Percentiles rank a stretch among this genome's conserved stretches.
phyloP scores from a whole-genome alignment of 2,329 filamentous ascomycete genomes.

The Colletotrichum viniferum region DNA sequence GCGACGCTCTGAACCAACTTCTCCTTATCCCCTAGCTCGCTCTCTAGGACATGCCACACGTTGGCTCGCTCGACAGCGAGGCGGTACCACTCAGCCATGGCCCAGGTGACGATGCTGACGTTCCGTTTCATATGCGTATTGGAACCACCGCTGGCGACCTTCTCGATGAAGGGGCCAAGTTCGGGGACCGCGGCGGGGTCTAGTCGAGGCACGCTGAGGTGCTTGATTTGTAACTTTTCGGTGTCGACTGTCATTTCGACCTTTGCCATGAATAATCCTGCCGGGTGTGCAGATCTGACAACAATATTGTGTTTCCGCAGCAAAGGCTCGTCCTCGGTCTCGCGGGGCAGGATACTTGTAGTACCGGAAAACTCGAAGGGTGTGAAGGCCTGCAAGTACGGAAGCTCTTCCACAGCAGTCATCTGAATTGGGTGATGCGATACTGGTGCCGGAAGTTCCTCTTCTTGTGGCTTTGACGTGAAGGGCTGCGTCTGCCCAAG shows the following conservation, averaged over 20 bases:
- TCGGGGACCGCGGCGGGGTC: slow-evolving; percentile 64
- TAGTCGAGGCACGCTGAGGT: slow-evolving; percentile 58
- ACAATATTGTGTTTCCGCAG: slow-evolving; percentile 63
- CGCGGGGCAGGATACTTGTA: slow-evolving; percentile 48
- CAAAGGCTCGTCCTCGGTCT: slow-evolving; percentile 32
- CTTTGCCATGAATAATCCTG: slow-evolving; percentile 61
- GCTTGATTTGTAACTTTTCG: slow-evolving; percentile 52
- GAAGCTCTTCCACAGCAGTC: slow-evolving; percentile 66
- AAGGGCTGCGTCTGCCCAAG: slow-evolving; percentile 29
- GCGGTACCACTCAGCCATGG: slow-evolving; percentile 71
- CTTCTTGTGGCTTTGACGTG: slow-evolving; percentile 29
- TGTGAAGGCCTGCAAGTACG: slow-evolving; percentile 74
- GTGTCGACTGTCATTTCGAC: slow-evolving; percentile 64
- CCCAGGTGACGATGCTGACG: slow-evolving; percentile 66
- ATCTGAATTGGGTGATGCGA: slow-evolving; percentile 71
- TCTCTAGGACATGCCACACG: slow-evolving; percentile 64
- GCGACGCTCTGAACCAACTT: slow-evolving; percentile 32
- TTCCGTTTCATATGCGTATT: slow-evolving; percentile 58
- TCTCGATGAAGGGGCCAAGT: slow-evolving; percentile 57
- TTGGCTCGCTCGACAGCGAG: slow-evolving; percentile 62
- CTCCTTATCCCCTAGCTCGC: slow-evolving; percentile 45
- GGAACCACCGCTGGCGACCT: slow-evolving; percentile 40
- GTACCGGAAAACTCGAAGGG: slow-evolving; percentile 66
- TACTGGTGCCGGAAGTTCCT: slow-evolving; percentile 44
- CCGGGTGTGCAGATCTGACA: slow-evolving; percentile 47